phyloP scores from a whole-genome alignment of 2,329 filamentous ascomycete genomes.

The Boeremia lycopersici region DNA sequence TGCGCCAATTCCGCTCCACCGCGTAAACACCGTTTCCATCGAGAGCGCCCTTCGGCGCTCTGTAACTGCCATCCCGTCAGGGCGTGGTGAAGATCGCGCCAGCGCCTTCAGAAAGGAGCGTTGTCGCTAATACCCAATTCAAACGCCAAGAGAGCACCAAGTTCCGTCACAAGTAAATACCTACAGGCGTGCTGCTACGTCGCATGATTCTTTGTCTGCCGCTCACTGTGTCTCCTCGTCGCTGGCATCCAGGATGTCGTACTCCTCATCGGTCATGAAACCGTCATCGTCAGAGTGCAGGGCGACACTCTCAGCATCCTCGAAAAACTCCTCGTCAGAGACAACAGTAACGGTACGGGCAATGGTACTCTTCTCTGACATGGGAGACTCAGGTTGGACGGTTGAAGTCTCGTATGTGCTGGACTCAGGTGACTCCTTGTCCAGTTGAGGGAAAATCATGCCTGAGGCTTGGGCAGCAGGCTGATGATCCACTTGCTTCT shows the following conservation, averaged over 20 bases:
- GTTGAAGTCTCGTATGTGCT: constrained; percentile 70
- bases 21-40: constrained; percentile 10
- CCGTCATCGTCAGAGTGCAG: constrained; percentile 67
- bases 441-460: constrained; percentile 97
- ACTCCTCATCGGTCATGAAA: constrained; percentile 97
- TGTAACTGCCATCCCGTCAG: constrained; percentile 14
- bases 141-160: constrained; percentile 14
- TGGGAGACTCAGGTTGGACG: constrained; percentile 31
- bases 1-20: constrained; percentile 16
- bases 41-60: constrained; percentile 23
- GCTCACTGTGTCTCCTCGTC: constrained; percentile 70
- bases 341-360: constrained; percentile 44
- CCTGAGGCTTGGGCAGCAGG: constrained; percentile 50
- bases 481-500: constrained; percentile 29
- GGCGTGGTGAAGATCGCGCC: constrained; percentile 21
- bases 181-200: neutral
- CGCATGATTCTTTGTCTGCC: neutral
- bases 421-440: constrained; percentile 85
- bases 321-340: constrained; percentile 59
- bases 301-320: constrained; percentile 65
- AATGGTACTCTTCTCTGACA: constrained; percentile 36
- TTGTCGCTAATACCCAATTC: constrained; percentile 25
- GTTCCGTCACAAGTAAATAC: neutral
- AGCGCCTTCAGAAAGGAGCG: constrained; percentile 28
- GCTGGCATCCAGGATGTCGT: constrained; percentile 93